phyloP scores from a whole-genome alignment of 2,329 filamentous ascomycete genomes.

The Ascomycota sp. region DNA sequence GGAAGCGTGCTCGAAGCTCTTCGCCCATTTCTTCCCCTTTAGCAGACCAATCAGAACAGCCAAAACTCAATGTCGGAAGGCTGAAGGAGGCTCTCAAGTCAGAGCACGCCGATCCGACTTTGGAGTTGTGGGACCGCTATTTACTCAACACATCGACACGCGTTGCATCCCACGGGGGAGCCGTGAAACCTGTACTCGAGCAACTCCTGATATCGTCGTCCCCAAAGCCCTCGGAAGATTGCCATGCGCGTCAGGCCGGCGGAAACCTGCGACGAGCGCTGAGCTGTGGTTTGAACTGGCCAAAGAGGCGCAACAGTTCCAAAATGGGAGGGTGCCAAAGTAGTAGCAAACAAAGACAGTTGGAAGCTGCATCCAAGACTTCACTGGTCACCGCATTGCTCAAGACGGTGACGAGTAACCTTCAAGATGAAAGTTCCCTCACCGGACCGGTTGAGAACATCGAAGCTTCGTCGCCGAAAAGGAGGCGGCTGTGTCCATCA shows the following conservation, averaged over 20 bases:
- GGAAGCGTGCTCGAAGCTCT: slow-evolving; percentile 54
- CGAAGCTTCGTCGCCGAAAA: slow-evolving; percentile 24
- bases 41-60: slow-evolving; percentile 19
- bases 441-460: slow-evolving; percentile 10
- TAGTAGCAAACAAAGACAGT: slow-evolving; percentile 15
- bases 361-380: slow-evolving; percentile 31
- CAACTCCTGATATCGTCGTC: slow-evolving; percentile 53
- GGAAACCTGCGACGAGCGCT: slow-evolving; percentile 37
- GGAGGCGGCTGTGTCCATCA: slow-evolving; percentile 10
- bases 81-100: slow-evolving; percentile 40
- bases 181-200: slow-evolving; percentile 35
- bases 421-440: slow-evolving; percentile 20
- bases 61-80: slow-evolving; percentile 35
- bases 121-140: slow-evolving; percentile 62
- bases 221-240: slow-evolving; percentile 33
- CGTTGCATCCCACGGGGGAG: slow-evolving; percentile 20
- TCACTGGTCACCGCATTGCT: slow-evolving; percentile 42
- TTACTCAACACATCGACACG: slow-evolving; percentile 25
- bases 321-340: slow-evolving; percentile 15
- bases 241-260: slow-evolving; percentile 19
- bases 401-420: slow-evolving; percentile 39
- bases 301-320: slow-evolving; percentile 42
- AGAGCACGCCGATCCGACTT: slow-evolving; percentile 49
- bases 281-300: slow-evolving; percentile 51
- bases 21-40: slow-evolving; percentile 52